Base-by-base conservation (phyloP, 805 yeast genomes). In the Wickerhamiella musiphila region DNA sequence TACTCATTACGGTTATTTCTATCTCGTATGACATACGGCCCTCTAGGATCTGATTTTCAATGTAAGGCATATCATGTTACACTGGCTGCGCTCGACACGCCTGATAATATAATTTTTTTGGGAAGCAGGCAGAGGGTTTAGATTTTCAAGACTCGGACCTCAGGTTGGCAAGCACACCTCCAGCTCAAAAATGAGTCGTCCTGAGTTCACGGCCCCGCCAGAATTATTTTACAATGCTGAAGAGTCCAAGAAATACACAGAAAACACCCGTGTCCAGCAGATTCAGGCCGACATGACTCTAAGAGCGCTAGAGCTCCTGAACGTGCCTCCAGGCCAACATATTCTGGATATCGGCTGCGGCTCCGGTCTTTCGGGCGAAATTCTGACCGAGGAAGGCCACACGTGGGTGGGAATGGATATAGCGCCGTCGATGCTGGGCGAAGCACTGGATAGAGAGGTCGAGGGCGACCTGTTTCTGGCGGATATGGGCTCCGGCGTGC, bases 211-310 rank as follows among this genome's bases (percentile, higher is more conserved):
- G 40, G 96, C 96, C 10, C 96, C 96, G 18, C 94, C 96, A 25
- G 96, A 84, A 58, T 67, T 84, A 38, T 90, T 86, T 52, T 90
- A 90, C 54, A 78, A 83, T 62, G 95, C 84, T 34, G 56, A 70
- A 2, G 98, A 90, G 54, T 78, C 96, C 0, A 63, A 65, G 41
- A 90, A 90, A 49, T 90, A 90, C 54, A 90, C 96, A 0, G 65
- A 77, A 2, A 79, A 93, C 4, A 78, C 94, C 4, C 90, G 98
- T 65, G 94, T 90, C 31, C 98, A 90, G 59, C 94, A 84, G 51
- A 90, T 90, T 47, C 98, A 90, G 56, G 96, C 96, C 2, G 78
- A 81, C 52, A 90, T 90, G 98, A 83, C 98, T 0, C 63, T 86
- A 27, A 65, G 98, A 45, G 94, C 96, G 0, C 60, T 90, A 29